Conservation (phyloP, 2,329 filamentous ascomycete species). For the Zarea fungicola region DNA sequence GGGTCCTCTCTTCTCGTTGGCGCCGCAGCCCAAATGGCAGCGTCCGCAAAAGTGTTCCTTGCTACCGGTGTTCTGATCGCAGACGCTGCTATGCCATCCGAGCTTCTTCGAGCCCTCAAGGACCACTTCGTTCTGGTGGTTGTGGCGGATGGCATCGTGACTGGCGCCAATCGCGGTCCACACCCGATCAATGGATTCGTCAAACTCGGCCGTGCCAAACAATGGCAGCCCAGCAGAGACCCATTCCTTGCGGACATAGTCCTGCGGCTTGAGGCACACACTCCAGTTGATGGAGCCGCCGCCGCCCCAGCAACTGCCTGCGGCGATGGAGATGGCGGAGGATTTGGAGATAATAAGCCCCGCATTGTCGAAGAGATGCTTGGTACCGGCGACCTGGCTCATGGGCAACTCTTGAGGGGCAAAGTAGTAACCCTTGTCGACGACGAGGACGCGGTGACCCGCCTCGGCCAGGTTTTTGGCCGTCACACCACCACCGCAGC, state of each 20-base stretch:
- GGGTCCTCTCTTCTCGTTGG: slow-evolving; percentile 73
- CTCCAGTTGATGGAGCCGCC: slow-evolving; percentile 89
- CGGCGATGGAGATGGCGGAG: slow-evolving; percentile 53
- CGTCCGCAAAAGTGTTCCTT: slow-evolving; percentile 68
- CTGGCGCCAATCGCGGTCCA: slow-evolving; percentile 74
- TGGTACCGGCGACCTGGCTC: slow-evolving; percentile 52
- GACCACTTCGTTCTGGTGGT: slow-evolving; percentile 64
- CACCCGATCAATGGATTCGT: slow-evolving; percentile 73
- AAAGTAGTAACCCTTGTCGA: slow-evolving; percentile 79
- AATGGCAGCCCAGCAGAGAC: slow-evolving; percentile 62
- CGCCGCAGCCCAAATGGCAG: slow-evolving; percentile 57
- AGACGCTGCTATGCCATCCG: slow-evolving; percentile 62
- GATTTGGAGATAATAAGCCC: slow-evolving; percentile 54
- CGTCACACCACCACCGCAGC: slow-evolving; percentile 76
- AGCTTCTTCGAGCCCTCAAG: slow-evolving; percentile 70
- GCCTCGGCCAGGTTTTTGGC: slow-evolving; percentile 78
- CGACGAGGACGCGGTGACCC: slow-evolving; percentile 69
- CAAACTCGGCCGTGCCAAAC: slow-evolving; percentile 69
- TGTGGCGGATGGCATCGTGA: slow-evolving; percentile 62
- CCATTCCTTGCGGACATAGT: slow-evolving; percentile 77
- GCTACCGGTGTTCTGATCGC: slow-evolving; percentile 76
- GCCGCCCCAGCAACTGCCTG: slow-evolving; percentile 74
- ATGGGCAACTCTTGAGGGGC: slow-evolving; percentile 69
- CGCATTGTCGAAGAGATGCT: slow-evolving; percentile 65
- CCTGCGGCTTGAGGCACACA: slow-evolving; percentile 60